Conservation (phyloP, 2,329 filamentous ascomycete species). For the Diaporthe batatas region DNA sequence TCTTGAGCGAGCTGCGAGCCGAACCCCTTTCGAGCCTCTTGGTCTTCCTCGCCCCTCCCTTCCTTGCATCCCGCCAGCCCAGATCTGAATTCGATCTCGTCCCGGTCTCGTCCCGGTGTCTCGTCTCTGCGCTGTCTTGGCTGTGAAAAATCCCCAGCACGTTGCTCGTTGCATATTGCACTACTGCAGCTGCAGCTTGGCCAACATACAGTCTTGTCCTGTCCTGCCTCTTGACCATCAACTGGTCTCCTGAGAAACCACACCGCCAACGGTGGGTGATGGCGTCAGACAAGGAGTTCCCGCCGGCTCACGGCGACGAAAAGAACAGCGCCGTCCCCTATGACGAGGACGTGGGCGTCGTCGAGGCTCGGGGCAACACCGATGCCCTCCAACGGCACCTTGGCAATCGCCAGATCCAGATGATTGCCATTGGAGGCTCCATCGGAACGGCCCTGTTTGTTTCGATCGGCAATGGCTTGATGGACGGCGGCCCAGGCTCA, state of each 20-base stretch:
- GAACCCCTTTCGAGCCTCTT: background rate
- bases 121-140: background rate
- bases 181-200: no score
- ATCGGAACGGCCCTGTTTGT: constrained; percentile 73
- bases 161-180: no score
- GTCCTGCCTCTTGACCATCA: no score
- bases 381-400: constrained; percentile 60
- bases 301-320: constrained; percentile 22
- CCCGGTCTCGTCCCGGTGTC: background rate
- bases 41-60: background rate
- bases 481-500: constrained; percentile 59
- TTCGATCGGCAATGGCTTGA: constrained; percentile 69
- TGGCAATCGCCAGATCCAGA: constrained; percentile 68
- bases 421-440: constrained; percentile 70
- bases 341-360: constrained; percentile 30
- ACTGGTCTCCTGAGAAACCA: background rate
- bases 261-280: background rate
- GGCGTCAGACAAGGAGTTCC: constrained; percentile 14
- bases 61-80: background rate
- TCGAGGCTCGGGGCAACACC: constrained; percentile 37
- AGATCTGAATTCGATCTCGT: background rate
- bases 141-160: background rate
- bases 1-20: background rate
- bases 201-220: no score
- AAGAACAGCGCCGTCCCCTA: constrained; percentile 22